phyloP scores from a whole-genome alignment of 768 basidiomycete species.

The Boletus rex-veris region DNA sequence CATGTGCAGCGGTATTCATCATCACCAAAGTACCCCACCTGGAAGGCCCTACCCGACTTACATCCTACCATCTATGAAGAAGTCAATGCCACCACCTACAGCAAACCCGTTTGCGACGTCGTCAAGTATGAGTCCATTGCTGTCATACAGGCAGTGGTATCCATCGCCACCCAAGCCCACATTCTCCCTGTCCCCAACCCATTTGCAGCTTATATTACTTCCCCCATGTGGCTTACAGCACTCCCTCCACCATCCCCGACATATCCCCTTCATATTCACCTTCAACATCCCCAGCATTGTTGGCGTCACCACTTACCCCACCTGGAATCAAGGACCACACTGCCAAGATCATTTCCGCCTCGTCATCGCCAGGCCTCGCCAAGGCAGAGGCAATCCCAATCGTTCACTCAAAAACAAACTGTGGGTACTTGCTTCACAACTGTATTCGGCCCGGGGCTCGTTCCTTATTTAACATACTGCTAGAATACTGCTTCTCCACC shows the following conservation, averaged over 20 bases:
- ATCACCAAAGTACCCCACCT: too few relatives aligned
- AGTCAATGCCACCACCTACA: constrained; percentile 42
- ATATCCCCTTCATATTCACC: constrained; percentile 50
- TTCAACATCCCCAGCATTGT: constrained; percentile 57
- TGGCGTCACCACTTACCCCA: constrained; percentile 59
- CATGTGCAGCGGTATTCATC: too few relatives aligned
- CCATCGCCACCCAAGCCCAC: constrained; percentile 33
- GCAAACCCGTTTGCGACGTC: constrained; percentile 34
- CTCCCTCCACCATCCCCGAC: constrained; percentile 39
- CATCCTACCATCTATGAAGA: constrained; percentile 57
- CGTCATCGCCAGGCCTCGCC: constrained; percentile 31
- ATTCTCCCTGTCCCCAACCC: constrained; percentile 14
- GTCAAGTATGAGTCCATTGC: constrained; percentile 27
- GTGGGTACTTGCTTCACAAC: constrained; percentile 40
- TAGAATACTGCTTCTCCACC: constrained; percentile 68
- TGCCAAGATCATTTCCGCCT: constrained; percentile 45
- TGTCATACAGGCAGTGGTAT: constrained; percentile 28
- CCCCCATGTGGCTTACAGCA: constrained; percentile 2
- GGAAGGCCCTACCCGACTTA: constrained; percentile 32
- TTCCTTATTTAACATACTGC: constrained; percentile 15
- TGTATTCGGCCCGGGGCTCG: constrained; percentile 1
- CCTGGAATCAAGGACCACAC: constrained; percentile 47
- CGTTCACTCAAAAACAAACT: constrained; percentile 47
- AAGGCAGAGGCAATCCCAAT: constrained; percentile 23
- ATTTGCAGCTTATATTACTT: constrained; percentile 18